Evolutionary conservation across 1,284 basidiomycete species (phyloP).

Genomic region (Ustilago curta): DNA sequence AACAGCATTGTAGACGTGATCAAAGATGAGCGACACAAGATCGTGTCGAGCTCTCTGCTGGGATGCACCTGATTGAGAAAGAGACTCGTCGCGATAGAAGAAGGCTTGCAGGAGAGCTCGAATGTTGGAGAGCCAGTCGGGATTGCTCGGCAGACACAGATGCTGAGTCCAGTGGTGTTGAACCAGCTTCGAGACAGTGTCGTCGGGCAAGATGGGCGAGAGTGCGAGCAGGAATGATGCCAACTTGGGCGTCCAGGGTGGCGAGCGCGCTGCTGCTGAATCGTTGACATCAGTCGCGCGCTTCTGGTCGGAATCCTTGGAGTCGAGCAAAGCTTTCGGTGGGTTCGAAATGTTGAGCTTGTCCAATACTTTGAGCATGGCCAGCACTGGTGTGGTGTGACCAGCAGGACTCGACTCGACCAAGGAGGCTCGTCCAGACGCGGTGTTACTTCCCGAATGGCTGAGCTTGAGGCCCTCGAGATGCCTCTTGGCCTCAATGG

Average conservation of each 20-base stretch:
- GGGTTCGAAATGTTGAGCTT: constrained; percentile 38
- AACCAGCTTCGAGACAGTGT: constrained; percentile 57
- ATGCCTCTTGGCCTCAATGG: constrained; percentile 60
- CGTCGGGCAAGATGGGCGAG: constrained; percentile 62
- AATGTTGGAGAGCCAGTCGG: constrained; percentile 64
- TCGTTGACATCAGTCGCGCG: constrained; percentile 18
- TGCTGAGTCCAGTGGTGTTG: constrained; percentile 60
- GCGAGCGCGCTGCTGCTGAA: constrained; percentile 7
- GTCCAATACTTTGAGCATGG: constrained; percentile 43
- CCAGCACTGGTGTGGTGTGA: constrained; percentile 24
- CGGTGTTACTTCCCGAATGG: constrained; percentile 10
- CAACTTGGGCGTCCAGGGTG: constrained; percentile 61
- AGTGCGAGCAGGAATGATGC: constrained; percentile 59
- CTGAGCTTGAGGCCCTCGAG: constrained; percentile 53
- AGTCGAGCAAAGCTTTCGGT: constrained; percentile 17
- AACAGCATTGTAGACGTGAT: constrained; percentile 63
- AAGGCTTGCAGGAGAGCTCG: constrained; percentile 61
- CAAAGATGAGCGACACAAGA: constrained; percentile 59
- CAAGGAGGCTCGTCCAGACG: constrained; percentile 2
- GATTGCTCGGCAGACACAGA: constrained; percentile 63
- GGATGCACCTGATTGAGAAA: constrained; percentile 9
- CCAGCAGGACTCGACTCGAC: constrained; percentile 5
- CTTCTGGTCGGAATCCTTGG: constrained; percentile 19
- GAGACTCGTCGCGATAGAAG: constrained; percentile 55
- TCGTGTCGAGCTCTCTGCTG: constrained; percentile 44